Percentiles rank a stretch among this genome's conserved stretches.
These are phyloP conservation scores for Pythium guiyangense DNA, from an alignment of 352 stramenopile genomes.

Conservation along the genomic window DNA sequence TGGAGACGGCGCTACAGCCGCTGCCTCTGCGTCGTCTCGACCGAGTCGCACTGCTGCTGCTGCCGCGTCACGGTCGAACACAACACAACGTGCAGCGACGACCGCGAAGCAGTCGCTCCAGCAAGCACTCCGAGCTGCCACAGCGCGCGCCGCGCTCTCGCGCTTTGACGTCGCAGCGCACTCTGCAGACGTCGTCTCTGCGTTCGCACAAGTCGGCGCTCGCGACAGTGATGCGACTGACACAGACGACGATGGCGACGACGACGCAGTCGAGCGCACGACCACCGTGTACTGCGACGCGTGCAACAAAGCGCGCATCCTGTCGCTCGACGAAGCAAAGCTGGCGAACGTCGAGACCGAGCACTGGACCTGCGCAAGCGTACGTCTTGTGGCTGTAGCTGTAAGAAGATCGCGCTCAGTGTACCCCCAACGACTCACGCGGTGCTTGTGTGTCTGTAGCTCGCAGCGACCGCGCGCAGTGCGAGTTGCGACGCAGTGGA, in stretches of 20 bases:
- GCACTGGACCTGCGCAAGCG: constrained; percentile 58
- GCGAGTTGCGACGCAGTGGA: constrained; percentile 50
- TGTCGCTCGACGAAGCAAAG: constrained; percentile 41
- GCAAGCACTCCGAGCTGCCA: constrained; percentile 30
- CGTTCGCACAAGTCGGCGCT: constrained; percentile 20
- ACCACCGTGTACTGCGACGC: constrained; percentile 76
- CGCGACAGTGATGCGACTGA: not conserved
- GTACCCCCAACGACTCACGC: not conserved
- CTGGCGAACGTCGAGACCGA: constrained; percentile 19
- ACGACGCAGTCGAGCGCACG: constrained; percentile 54
- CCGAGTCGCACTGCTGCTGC: not conserved
- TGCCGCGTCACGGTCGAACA: not conserved
- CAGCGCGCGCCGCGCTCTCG: constrained; percentile 47
- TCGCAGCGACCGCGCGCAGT: constrained; percentile 27
- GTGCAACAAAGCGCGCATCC: constrained; percentile 78
- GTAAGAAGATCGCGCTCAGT: not conserved
- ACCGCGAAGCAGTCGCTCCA: constrained; percentile 10
- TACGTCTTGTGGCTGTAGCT: not conserved
- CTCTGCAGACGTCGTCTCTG: constrained; percentile 32
- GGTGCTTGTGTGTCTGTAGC: constrained; percentile 7
- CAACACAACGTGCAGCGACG: not conserved
- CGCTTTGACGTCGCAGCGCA: constrained; percentile 44
- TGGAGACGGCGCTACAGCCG: not conserved
- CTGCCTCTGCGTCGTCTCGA: not conserved
- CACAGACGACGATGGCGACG: constrained; percentile 18